Percentiles rank a stretch among this genome's conserved stretches.
Evolutionary conservation across 345 rosid species (phyloP).

Genomic region (Euphorbia peplus): DNA sequence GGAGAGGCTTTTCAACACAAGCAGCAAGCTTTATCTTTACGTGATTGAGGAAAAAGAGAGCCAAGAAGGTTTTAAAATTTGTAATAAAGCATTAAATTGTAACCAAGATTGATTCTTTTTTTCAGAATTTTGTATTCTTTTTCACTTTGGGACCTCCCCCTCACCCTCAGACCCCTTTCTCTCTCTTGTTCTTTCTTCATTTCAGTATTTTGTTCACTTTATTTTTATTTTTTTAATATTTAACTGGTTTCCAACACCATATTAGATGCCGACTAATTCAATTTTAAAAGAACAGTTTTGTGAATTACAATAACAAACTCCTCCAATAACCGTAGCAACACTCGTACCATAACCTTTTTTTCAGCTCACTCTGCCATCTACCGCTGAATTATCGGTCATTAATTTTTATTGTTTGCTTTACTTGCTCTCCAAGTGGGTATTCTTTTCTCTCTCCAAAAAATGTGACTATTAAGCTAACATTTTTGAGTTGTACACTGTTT

Average conservation of each 20-base stretch:
- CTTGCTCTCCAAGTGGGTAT: conserved; percentile 30
- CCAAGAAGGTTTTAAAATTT: conserved; percentile 10
- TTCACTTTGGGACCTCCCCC: conserved; percentile 18
- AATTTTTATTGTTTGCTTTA: too few species aligned
- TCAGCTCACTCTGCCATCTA: too few species aligned
- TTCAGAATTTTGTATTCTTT: conserved; percentile 22
- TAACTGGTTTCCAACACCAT: too few species aligned
- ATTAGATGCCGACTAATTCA: too few species aligned
- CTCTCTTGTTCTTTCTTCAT: neutral
- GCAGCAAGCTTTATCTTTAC: conserved; percentile 39
- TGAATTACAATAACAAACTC: too few species aligned
- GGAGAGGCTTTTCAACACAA: conserved; percentile 30
- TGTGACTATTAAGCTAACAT: conserved; percentile 1
- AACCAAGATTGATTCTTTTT: conserved; percentile 33
- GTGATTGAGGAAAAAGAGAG: conserved; percentile 21
- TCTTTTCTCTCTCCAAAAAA: neutral
- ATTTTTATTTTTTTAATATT: too few species aligned
- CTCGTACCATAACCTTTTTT: too few species aligned
- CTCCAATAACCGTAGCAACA: too few species aligned
- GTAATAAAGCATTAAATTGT: conserved; percentile 16
- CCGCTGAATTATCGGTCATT: too few species aligned
- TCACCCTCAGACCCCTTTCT: too few species aligned
- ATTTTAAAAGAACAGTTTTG: too few species aligned
- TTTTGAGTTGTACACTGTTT: neutral
- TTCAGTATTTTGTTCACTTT: conserved; percentile 3